Conservation (phyloP, 768 basidiomycete species). For the Macrolepiota fuliginosa region DNA sequence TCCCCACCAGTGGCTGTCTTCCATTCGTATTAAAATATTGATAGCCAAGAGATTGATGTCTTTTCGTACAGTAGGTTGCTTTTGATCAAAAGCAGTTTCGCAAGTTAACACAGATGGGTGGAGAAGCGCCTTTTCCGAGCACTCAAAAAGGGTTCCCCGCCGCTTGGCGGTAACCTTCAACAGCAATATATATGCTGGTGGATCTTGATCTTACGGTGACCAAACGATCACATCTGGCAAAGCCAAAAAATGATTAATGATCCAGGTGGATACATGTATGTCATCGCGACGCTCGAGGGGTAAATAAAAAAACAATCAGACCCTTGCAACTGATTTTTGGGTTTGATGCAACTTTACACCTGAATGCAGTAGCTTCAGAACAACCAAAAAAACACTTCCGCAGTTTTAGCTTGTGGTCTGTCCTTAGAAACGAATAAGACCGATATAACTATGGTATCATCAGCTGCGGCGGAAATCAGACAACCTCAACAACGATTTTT, state of each 20-base stretch:
- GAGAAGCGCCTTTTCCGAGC: not conserved
- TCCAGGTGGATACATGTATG: slow-evolving; percentile 3
- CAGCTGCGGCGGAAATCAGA: slow-evolving; percentile 16
- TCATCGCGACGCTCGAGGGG: not conserved
- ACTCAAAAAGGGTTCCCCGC: not conserved
- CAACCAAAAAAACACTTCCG: slow-evolving; percentile 3
- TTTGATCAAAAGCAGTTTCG: not conserved
- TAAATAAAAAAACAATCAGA: not conserved
- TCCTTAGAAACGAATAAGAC: not conserved
- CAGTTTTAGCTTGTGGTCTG: not conserved
- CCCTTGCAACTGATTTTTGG: not conserved
- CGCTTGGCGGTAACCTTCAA: too few relatives aligned
- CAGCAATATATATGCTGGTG: not conserved
- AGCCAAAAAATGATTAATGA: slow-evolving; percentile 3
- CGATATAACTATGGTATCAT: not conserved
- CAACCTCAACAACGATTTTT: slow-evolving; percentile 44
- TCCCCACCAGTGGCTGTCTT: not conserved
- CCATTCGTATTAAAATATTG: not conserved
- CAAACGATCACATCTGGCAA: not conserved
- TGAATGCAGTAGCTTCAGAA: not conserved
- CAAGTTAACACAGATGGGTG: not conserved
- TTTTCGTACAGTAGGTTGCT: not conserved
- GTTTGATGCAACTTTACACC: not conserved
- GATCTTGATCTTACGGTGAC: not conserved
- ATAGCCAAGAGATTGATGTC: not conserved